These are phyloP conservation scores for Prillingera fragicola DNA, from an alignment of 1,284 basidiomycete genomes.

Conservation along the genomic window DNA sequence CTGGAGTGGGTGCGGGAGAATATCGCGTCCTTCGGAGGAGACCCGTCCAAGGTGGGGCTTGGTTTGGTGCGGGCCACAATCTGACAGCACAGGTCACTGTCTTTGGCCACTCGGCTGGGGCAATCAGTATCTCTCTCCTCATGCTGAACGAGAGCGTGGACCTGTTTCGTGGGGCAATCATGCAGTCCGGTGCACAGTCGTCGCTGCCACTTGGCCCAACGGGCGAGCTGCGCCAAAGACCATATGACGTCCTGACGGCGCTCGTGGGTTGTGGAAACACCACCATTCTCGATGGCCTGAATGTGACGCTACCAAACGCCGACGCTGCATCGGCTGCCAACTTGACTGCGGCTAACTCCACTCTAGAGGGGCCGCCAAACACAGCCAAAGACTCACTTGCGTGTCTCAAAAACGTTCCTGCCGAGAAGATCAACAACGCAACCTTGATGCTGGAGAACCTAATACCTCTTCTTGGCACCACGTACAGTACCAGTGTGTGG, in stretches of 20 bases:
- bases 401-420: slow-evolving; percentile 35
- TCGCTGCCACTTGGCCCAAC: slow-evolving; percentile 29
- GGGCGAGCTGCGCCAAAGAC: slow-evolving; percentile 26
- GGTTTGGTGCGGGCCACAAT: background rate
- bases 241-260: slow-evolving; percentile 31
- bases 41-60: slow-evolving; percentile 37
- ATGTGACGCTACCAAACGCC: background rate
- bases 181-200: slow-evolving; percentile 44
- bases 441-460: slow-evolving; percentile 5
- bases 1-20: slow-evolving; percentile 52
- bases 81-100: slow-evolving; percentile 34
- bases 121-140: slow-evolving; percentile 37
- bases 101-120: slow-evolving; percentile 47
- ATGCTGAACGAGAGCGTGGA: slow-evolving; percentile 29
- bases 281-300: background rate
- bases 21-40: slow-evolving; percentile 52
- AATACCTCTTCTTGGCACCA: background rate
- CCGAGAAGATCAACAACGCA: slow-evolving; percentile 28
- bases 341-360: background rate
- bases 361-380: background rate
- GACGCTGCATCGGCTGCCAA: background rate
- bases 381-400: slow-evolving; percentile 18
- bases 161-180: slow-evolving; percentile 46
- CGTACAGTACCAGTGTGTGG: too few species aligned
- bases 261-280: slow-evolving; percentile 20